Evolutionary conservation across 352 stramenopile genomes (phyloP), one percentile per base, ranked within the genome.

Genomic region (Phytophthora hibernalis): DNA sequence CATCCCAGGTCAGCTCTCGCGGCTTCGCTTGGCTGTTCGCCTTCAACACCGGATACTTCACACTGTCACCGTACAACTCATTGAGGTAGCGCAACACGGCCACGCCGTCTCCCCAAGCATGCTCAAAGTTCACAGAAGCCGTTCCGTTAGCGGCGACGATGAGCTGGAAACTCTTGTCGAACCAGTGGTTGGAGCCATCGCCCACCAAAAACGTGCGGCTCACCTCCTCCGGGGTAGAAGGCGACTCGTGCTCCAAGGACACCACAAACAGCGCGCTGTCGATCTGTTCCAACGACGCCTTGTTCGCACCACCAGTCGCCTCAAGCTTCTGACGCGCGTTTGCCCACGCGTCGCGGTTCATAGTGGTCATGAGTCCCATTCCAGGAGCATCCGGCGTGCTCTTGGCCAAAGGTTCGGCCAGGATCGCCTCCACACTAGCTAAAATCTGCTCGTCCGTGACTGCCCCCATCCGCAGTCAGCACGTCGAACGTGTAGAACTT

Each of bases 161-260:
- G 5, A 97, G 62, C 68, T 97, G 91, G 57, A 97, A 95, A 66
- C 87, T 96, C 86, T 97, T 97, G 72, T 97, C 91, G 49, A 96
- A 97, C 90, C 91, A 97, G 65, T 93, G 89, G 76, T 97, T 97
- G 20, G 77, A 77, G 48, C 85, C 89, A 43, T 96, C 83, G 52
- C 91, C 91, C 37, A 87, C 54, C 9, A 97, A 76, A 69, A 97
- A 97, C 51, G 78, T 90, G 48, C 84, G 74, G 35, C 84, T 92
- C 37, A 94, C 73, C 24, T 93, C 61, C 54, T 85, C 57, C 7
- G 82, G 60, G 7, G 79, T 82, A 24, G 69, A 64, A 11, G 91
- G 89, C 10, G 83, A 71, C 31, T 61, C 67, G 58, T 96, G 82
- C 61, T 97, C 90, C 30, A 97, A 71, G 60, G 74, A 83, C 35